Evolutionary conservation across 2,329 filamentous ascomycete species (phyloP).

Genomic region (Diplodia mutila): DNA sequence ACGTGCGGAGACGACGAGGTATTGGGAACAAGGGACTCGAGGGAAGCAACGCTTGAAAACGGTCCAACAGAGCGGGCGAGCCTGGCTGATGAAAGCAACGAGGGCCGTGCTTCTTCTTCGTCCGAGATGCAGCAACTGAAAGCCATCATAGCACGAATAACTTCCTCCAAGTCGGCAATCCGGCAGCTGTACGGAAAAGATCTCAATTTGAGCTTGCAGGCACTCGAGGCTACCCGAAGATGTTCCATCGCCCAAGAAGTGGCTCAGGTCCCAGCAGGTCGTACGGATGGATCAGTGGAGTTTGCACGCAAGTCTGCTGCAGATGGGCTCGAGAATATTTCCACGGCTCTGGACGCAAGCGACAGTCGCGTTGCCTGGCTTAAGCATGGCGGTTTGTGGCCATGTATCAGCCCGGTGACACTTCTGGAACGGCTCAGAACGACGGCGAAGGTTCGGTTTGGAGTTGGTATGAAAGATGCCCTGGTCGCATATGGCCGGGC

Average conservation of each 20-base stretch:
- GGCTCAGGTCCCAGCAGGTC: not conserved
- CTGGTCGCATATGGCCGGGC: constrained; percentile 52
- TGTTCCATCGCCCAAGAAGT: not conserved
- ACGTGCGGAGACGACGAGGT: too few relatives aligned
- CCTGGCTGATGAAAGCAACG: not conserved
- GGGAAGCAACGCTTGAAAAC: too few relatives aligned
- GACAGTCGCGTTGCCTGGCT: constrained; percentile 30
- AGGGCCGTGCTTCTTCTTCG: not conserved
- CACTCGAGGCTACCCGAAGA: not conserved
- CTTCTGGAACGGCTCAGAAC: constrained; percentile 55
- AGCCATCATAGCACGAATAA: not conserved
- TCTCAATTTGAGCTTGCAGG: not conserved
- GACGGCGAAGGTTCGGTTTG: constrained; percentile 36
- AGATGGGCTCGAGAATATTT: not conserved
- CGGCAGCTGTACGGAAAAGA: not conserved
- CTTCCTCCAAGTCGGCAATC: not conserved
- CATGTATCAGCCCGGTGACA: not conserved
- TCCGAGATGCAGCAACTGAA: not conserved
- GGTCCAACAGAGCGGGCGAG: too few relatives aligned
- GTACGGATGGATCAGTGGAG: not conserved
- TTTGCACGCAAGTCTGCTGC: not conserved
- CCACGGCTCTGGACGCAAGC: not conserved
- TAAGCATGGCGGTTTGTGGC: constrained; percentile 29
- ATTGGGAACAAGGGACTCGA: too few relatives aligned
- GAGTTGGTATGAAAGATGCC: constrained; percentile 42